Conservation (phyloP, 116 monocot genomes). For the Phalaenopsis hybrid region DNA sequence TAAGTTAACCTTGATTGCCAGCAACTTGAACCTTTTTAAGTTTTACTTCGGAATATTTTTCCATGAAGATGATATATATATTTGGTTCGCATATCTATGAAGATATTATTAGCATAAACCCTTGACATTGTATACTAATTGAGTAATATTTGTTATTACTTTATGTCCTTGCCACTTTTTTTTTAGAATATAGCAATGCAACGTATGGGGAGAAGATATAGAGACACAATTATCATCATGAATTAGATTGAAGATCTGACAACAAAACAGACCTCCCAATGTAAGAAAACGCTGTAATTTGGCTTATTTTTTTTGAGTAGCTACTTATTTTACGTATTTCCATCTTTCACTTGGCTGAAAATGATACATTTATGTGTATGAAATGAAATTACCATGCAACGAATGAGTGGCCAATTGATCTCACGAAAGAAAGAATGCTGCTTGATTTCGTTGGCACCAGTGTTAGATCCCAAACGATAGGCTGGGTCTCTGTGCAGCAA, state of each 20-base stretch:
- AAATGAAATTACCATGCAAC: conserved; percentile 64
- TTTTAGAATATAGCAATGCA: background rate
- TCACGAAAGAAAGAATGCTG: conserved; percentile 80
- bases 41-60: background rate
- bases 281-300: too few species aligned
- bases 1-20: background rate
- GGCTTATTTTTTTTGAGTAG: background rate
- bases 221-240: background rate
- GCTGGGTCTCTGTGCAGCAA: conserved; percentile 73
- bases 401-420: conserved; percentile 94
- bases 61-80: background rate
- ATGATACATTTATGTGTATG: background rate
- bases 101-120: background rate
- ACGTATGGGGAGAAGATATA: background rate
- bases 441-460: conserved; percentile 85
- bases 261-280: too few species aligned
- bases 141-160: background rate
- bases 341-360: background rate
- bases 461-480: conserved; percentile 62
- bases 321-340: background rate
- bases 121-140: background rate
- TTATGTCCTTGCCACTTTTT: background rate
- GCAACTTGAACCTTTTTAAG: background rate
- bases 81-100: background rate
- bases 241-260: background rate